phyloP scores from a whole-genome alignment of 768 basidiomycete species.

The Tulasnella sp. region DNA sequence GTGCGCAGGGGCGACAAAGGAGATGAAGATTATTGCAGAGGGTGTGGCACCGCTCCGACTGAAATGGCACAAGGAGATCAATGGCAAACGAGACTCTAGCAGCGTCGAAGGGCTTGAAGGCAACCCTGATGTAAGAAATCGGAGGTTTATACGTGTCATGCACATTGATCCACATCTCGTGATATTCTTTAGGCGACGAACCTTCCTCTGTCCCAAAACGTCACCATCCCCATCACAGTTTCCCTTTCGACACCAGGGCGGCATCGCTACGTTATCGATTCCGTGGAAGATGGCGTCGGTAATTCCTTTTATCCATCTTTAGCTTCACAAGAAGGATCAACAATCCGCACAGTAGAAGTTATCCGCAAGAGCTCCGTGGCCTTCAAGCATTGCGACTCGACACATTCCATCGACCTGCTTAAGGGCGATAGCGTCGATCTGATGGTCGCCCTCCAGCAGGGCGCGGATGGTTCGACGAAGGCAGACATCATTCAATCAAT shows the following conservation, averaged over 20 bases:
- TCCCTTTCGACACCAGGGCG: conserved; percentile 53
- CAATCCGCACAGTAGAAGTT: conserved; percentile 50
- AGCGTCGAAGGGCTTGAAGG: conserved; percentile 78
- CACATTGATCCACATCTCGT: too few species aligned
- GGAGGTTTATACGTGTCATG: background rate
- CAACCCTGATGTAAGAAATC: conserved; percentile 32
- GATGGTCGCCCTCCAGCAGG: conserved; percentile 34
- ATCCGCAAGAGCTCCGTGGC: conserved; percentile 60
- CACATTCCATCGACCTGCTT: conserved; percentile 55
- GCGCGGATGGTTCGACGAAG: conserved; percentile 26
- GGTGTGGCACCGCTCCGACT: conserved; percentile 41
- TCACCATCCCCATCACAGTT: conserved; percentile 59
- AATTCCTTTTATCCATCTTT: conserved; percentile 43
- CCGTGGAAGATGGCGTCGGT: conserved; percentile 72
- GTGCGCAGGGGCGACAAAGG: conserved; percentile 52
- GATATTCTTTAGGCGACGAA: conserved; percentile 17
- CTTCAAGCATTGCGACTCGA: conserved; percentile 66
- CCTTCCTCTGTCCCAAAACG: conserved; percentile 31
- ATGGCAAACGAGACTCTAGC: conserved; percentile 56
- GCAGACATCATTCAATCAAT: conserved; percentile 55
- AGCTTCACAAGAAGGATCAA: conserved; percentile 20
- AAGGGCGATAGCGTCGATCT: conserved; percentile 57
- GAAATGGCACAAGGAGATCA: conserved; percentile 62
- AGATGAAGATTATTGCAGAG: conserved; percentile 34
- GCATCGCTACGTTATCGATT: conserved; percentile 66